These are phyloP conservation scores for Hygrocybe coccinea DNA, from an alignment of 768 basidiomycete genomes.

Conservation along the genomic window DNA sequence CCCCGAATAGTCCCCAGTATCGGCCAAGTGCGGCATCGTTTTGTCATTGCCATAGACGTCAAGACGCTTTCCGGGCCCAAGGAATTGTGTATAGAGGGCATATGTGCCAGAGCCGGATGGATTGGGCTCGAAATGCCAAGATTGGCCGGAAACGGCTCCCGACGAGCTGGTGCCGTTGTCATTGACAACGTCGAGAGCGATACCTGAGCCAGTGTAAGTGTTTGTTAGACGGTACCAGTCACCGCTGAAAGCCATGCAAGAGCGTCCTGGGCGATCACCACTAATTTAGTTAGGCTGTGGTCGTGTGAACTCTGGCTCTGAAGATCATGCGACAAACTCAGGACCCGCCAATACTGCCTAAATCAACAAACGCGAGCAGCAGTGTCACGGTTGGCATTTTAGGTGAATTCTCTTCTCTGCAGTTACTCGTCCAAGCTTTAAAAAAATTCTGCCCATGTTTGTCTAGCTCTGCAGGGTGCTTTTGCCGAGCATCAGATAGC, in stretches of 20 bases:
- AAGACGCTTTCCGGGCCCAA: neutral
- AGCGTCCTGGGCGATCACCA: too few relatives aligned
- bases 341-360: too few relatives aligned
- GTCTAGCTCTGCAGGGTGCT: conserved; percentile 83
- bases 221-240: conserved; percentile 3
- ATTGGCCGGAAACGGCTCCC: neutral
- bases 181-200: conserved; percentile 1
- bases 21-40: neutral
- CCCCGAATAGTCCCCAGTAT: conserved; percentile 1
- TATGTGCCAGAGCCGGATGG: neutral
- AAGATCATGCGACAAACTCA: too few relatives aligned
- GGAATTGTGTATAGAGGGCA: neutral
- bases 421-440: too few relatives aligned
- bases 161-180: neutral
- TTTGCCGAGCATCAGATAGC: conserved; percentile 81
- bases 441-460: too few relatives aligned
- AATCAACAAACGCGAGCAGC: too few relatives aligned
- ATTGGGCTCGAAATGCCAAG: neutral
- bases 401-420: neutral
- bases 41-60: neutral
- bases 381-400: neutral
- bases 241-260: too few relatives aligned
- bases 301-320: too few relatives aligned
- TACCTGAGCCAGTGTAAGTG: neutral
- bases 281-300: too few relatives aligned